Conservation (phyloP, 2,329 filamentous ascomycete species). For the Helminthosporium solani region DNA sequence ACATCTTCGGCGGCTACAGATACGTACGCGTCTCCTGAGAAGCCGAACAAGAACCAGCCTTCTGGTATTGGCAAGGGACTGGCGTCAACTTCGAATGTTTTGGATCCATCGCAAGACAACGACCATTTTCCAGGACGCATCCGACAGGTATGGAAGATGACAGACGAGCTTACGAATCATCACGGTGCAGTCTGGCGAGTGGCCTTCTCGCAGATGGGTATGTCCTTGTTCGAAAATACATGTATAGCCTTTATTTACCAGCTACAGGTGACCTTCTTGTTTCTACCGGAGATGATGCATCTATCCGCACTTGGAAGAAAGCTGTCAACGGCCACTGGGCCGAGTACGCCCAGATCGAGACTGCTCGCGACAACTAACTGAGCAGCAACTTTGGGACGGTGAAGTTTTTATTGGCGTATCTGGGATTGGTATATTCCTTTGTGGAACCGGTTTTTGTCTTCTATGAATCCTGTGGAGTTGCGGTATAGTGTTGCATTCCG, state of each 20-base stretch:
- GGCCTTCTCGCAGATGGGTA: conserved; percentile 59
- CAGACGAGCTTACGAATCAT: conserved; percentile 67
- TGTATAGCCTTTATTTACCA: conserved; percentile 21
- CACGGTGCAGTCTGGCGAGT: conserved; percentile 74
- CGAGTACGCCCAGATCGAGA: conserved; percentile 52
- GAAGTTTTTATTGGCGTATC: not conserved
- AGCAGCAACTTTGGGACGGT: not conserved
- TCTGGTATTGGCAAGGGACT: conserved; percentile 58
- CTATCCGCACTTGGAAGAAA: conserved; percentile 53
- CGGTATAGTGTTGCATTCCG: not conserved
- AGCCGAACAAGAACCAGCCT: conserved; percentile 35
- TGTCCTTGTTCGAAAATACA: conserved; percentile 7
- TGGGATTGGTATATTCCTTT: conserved; percentile 9
- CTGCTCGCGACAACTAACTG: conserved; percentile 30
- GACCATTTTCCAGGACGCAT: conserved; percentile 66
- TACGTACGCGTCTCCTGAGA: conserved; percentile 26
- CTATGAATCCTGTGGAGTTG: conserved; percentile 6
- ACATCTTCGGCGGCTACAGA: conserved; percentile 21
- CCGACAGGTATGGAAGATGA: conserved; percentile 61
- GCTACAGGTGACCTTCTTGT: conserved; percentile 69
- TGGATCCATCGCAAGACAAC: conserved; percentile 54
- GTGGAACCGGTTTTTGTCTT: conserved; percentile 4
- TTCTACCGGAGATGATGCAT: conserved; percentile 75
- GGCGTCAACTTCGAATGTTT: conserved; percentile 44
- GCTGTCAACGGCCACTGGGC: conserved; percentile 50